A percentile compares a stretch with the other conserved stretches of the same genome.
These are phyloP conservation scores for Rhododendron mucronatum DNA, from an alignment of 148 eudicot genomes.

Conservation along the genomic window DNA sequence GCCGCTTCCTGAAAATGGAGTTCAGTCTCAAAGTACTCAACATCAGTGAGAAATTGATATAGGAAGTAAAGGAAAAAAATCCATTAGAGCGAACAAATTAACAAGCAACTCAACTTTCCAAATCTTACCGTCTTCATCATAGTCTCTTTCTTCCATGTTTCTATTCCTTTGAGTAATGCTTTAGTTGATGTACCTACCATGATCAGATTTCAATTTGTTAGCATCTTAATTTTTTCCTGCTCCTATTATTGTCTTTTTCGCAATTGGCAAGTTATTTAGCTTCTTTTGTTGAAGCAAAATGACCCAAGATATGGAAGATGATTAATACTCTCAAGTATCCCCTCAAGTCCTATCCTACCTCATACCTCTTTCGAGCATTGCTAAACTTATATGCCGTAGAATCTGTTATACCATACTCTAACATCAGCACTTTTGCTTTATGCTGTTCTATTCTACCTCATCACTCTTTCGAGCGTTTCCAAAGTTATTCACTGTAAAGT, in stretches of 20 bases:
- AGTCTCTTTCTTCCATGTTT: constrained; percentile 65
- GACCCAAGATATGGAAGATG: neutral
- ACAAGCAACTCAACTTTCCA: constrained; percentile 3
- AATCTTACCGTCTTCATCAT: constrained; percentile 33
- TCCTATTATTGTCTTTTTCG: neutral
- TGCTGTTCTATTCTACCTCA: too few species aligned
- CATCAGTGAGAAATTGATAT: neutral
- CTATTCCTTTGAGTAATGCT: constrained; percentile 48
- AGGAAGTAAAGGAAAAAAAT: neutral
- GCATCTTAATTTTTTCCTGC: neutral
- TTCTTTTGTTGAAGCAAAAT: neutral
- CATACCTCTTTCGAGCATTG: neutral
- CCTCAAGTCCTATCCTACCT: neutral
- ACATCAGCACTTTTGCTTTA: neutral
- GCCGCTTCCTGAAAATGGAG: constrained; percentile 30
- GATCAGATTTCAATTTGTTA: neutral
- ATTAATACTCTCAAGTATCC: neutral
- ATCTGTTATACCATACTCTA: neutral
- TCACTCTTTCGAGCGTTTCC: too few species aligned
- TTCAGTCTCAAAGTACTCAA: neutral
- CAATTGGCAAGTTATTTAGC: neutral
- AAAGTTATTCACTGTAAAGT: too few species aligned
- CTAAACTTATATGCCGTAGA: neutral
- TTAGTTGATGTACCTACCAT: constrained; percentile 50
- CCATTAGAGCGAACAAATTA: neutral